Base-by-base conservation (phyloP, 2,329 filamentous ascomycete species). In the Lasiodiplodia sp. region DNA sequence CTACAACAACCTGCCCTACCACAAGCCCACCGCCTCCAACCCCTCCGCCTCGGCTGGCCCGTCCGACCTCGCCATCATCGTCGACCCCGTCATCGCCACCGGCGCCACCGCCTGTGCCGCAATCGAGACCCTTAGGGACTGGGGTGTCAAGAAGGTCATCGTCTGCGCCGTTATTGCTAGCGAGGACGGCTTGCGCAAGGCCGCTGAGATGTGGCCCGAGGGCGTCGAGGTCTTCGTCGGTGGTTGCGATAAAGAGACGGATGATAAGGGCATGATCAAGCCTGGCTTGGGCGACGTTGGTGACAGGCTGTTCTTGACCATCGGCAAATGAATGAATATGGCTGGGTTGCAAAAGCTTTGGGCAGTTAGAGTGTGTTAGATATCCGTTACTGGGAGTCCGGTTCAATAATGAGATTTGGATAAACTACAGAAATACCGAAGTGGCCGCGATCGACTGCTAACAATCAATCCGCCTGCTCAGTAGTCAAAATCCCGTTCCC, bases 1-100 rank as follows among this genome's bases (percentile, higher is more conserved):
- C 87, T 97, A 97, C 87, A 97, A 97, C 85, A 97, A 97, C 81
- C 89, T 97, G 23, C 94, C 94, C 44, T 91, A 92, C 81, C 91
- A 93, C 81, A 78, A 84, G 49, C 84, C 74, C 67, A 53, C 64
- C 11, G 82, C 82, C 71, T 77, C 80, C 40, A 77, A 81, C 3
- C 79, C 83, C 1, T 79, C 63, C 62, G 75, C 82, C 55, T 84
- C 81, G 58, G 71, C 77, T 5, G 77, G 78, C 4, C 78, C 80
- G 16, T 80, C 87, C 1, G 85, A 87, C 25, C 85, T 97, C 14
- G 94, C 94, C 69, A 92, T 97, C 76, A 84, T 97, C 67, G 87
- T 97, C 58, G 95, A 98, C 77, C 96, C 95, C 3, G 88, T 98
- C 73, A 96, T 98, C 76, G 96, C 95, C 1, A 98, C 96, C 0